Evolutionary conservation across 495 filamentous ascomycete genomes (phyloP).

Genomic region (Parmelia sp.): DNA sequence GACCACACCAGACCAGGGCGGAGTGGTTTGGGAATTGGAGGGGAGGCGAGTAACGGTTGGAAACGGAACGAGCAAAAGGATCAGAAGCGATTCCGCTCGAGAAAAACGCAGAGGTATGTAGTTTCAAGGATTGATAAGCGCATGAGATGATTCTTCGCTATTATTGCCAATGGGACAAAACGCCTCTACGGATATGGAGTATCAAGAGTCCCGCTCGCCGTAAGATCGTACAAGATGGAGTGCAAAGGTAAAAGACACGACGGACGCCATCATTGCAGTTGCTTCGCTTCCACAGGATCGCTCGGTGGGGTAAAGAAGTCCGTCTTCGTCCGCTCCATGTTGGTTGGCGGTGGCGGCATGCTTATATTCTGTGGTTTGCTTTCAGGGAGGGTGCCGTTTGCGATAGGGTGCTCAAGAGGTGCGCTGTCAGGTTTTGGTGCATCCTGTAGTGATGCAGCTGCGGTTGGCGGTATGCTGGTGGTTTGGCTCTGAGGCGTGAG

Average conservation of each 20-base stretch:
- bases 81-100: too few species aligned
- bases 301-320: slow-evolving; percentile 22
- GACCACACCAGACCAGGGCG: too few species aligned
- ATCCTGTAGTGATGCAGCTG: not conserved
- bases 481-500: not conserved
- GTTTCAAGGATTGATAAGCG: not conserved
- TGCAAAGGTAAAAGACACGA: not conserved
- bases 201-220: not conserved
- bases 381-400: slow-evolving; percentile 18
- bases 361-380: slow-evolving; percentile 11
- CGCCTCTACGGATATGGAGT: not conserved
- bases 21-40: too few species aligned
- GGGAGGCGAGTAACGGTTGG: too few species aligned
- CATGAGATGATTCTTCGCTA: not conserved
- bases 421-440: not conserved
- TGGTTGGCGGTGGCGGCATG: slow-evolving; percentile 15
- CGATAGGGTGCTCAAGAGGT: not conserved
- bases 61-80: too few species aligned
- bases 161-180: not conserved
- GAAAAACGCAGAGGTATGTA: too few species aligned
- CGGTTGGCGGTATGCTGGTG: slow-evolving; percentile 4
- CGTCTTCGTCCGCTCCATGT: slow-evolving; percentile 16
- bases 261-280: slow-evolving; percentile 4
- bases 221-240: not conserved
- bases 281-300: slow-evolving; percentile 20